A percentile compares a stretch with the other conserved stretches of the same genome.
Conservation (phyloP, 208 protist genomes). For the Trypanosoma vivax region DNA sequence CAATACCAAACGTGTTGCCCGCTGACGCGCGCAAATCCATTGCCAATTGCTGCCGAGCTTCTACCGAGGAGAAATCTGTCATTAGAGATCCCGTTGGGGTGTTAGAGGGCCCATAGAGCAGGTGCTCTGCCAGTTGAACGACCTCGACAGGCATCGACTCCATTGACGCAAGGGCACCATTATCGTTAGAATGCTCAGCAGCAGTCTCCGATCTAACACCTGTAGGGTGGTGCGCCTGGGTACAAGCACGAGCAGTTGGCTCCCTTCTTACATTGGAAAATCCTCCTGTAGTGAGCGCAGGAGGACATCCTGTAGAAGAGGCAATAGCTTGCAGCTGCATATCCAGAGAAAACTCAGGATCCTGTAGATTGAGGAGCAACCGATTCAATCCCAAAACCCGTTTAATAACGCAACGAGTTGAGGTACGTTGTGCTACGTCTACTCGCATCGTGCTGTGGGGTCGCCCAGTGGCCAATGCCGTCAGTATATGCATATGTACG, state of each 20-base stretch:
- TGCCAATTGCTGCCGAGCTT: not conserved
- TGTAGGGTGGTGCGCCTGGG: too few relatives aligned
- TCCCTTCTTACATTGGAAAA: not conserved
- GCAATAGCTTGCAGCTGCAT: conserved; percentile 26
- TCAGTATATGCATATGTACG: not conserved
- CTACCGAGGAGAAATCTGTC: too few relatives aligned
- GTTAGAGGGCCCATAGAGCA: too few relatives aligned
- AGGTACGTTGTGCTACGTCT: not conserved
- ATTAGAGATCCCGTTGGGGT: too few relatives aligned
- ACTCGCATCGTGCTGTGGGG: not conserved
- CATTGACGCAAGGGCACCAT: not conserved
- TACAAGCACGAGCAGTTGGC: not conserved
- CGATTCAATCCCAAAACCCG: not conserved
- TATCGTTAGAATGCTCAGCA: conserved; percentile 1
- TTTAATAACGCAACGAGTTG: conserved; percentile 9
- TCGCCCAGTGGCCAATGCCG: conserved; percentile 13
- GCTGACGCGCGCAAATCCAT: not conserved
- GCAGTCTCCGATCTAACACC: not conserved
- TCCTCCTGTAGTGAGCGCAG: not conserved
- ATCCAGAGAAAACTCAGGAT: conserved; percentile 10
- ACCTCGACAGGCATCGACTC: too few relatives aligned
- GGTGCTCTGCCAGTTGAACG: too few relatives aligned
- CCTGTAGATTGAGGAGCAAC: conserved; percentile 22
- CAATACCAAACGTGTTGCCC: not conserved
- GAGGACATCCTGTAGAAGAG: conserved; percentile 1